Conservation (phyloP, 805 yeast genomes). For the Starmerella bombicola region DNA sequence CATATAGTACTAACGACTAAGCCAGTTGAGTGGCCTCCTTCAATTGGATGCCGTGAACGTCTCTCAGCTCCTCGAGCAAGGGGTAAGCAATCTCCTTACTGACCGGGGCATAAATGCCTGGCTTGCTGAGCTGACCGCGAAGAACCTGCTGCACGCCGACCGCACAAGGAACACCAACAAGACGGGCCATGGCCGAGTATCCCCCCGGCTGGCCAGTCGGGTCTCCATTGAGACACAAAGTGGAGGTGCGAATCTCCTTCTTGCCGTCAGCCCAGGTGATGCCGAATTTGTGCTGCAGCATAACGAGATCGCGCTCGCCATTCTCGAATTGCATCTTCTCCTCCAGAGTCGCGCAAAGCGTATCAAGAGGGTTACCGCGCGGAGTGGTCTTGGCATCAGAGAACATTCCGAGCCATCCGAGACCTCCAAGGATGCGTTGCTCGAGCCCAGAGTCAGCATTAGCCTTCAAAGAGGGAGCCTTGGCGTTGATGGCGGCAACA, state of each 20-base stretch:
- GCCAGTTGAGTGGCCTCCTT: slow-evolving; percentile 61
- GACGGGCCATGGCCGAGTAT: slow-evolving; percentile 96
- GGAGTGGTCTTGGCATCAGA: slow-evolving; percentile 66
- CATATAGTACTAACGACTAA: slow-evolving; percentile 2
- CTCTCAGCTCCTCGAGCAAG: slow-evolving; percentile 81
- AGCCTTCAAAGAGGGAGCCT: slow-evolving; percentile 38
- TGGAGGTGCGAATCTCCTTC: slow-evolving; percentile 85
- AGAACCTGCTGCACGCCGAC: slow-evolving; percentile 82
- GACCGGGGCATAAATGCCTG: slow-evolving; percentile 90
- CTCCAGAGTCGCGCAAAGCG: slow-evolving; percentile 92
- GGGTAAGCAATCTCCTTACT: slow-evolving; percentile 82
- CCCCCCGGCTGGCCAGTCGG: slow-evolving; percentile 53
- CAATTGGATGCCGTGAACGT: slow-evolving; percentile 74
- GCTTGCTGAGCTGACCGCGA: slow-evolving; percentile 60
- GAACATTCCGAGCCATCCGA: slow-evolving; percentile 89
- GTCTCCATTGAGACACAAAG: slow-evolving; percentile 87
- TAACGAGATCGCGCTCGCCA: slow-evolving; percentile 90
- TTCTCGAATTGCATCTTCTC: slow-evolving; percentile 89
- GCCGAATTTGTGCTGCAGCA: slow-evolving; percentile 94
- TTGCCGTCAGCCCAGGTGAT: slow-evolving; percentile 92
- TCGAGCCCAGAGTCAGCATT: slow-evolving; percentile 74
- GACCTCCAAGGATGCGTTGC: slow-evolving; percentile 75
- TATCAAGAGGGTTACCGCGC: slow-evolving; percentile 88
- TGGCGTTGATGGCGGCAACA: slow-evolving; percentile 57
- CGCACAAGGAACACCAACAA: slow-evolving; percentile 97